A percentile compares a stretch with the other conserved stretches of the same genome.
Evolutionary conservation across 768 basidiomycete species (phyloP).

Genomic region (Termitomyces sp.): DNA sequence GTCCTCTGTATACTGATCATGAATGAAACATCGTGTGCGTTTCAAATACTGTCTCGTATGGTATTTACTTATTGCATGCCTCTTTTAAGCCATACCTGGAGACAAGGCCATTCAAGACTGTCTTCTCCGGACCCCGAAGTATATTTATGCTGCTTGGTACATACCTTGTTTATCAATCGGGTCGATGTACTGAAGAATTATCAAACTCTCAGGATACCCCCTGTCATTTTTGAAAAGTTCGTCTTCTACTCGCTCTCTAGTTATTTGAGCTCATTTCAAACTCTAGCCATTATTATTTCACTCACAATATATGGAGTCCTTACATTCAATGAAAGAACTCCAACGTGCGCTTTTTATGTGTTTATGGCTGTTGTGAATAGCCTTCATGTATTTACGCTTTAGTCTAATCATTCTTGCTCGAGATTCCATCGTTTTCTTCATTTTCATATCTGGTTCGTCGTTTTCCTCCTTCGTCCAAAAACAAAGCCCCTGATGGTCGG

Average conservation of each 20-base stretch:
- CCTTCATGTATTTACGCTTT: not conserved
- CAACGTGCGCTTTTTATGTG: not conserved
- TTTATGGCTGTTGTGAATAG: not conserved
- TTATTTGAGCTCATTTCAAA: not conserved
- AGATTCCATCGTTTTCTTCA: not conserved
- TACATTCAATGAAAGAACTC: not conserved
- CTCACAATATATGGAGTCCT: not conserved
- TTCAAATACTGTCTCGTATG: too few relatives aligned
- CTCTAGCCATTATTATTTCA: not conserved
- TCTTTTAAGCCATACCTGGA: too few relatives aligned
- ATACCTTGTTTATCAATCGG: too few relatives aligned
- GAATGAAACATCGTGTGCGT: too few relatives aligned
- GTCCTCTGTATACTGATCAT: too few relatives aligned
- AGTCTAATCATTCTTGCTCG: not conserved
- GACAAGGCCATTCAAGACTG: too few relatives aligned
- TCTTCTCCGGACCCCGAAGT: too few relatives aligned
- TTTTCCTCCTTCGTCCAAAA: not conserved
- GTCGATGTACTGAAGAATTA: too few relatives aligned
- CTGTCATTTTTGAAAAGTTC: not conserved
- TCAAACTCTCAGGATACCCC: too few relatives aligned
- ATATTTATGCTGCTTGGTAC: too few relatives aligned
- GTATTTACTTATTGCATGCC: too few relatives aligned
- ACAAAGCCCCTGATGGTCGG: too few relatives aligned
- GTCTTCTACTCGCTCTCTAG: not conserved
- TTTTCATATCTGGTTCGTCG: not conserved